Conservation (phyloP, 306 rosid genomes). For the Lathyrus aphaca region DNA sequence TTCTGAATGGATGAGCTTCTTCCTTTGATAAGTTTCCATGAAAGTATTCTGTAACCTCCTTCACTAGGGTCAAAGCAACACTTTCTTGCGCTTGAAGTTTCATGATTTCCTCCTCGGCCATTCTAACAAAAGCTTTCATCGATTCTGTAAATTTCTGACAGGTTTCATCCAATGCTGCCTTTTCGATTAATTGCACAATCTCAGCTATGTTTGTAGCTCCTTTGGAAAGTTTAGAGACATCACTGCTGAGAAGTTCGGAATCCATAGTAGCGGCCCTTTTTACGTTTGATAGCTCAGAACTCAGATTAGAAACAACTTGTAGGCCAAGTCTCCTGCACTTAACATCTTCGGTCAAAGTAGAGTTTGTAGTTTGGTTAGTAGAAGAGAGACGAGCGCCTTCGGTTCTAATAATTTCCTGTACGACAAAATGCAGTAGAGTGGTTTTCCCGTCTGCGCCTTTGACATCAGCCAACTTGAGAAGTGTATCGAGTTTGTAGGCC, state of each 20-base stretch:
- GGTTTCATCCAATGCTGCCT: constrained; percentile 44
- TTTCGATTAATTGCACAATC: constrained; percentile 51
- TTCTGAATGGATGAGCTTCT: constrained; percentile 97
- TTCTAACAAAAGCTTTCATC: constrained; percentile 67
- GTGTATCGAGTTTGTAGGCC: constrained; percentile 97
- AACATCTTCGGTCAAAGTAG: constrained; percentile 61
- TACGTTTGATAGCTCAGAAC: constrained; percentile 81
- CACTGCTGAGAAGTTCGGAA: constrained; percentile 69
- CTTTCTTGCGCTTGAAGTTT: constrained; percentile 83
- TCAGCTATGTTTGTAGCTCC: constrained; percentile 64
- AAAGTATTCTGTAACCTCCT: constrained; percentile 94
- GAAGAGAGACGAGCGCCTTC: constrained; percentile 75
- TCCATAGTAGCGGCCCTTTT: constrained; percentile 97
- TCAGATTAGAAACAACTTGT: constrained; percentile 75
- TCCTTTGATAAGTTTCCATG: constrained; percentile 88
- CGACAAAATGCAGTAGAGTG: constrained; percentile 90
- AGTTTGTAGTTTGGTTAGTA: constrained; percentile 52
- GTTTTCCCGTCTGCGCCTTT: constrained; percentile 95
- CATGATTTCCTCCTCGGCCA: constrained; percentile 78
- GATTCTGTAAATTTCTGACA: constrained; percentile 59
- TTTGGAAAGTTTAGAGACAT: constrained; percentile 69
- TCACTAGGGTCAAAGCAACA: constrained; percentile 78
- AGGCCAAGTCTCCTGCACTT: constrained; percentile 83
- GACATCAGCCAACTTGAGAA: constrained; percentile 86
- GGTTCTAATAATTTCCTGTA: constrained; percentile 84